Conservation (phyloP, 2,329 filamentous ascomycete species). For the Pseudogymnoascus sp. region DNA sequence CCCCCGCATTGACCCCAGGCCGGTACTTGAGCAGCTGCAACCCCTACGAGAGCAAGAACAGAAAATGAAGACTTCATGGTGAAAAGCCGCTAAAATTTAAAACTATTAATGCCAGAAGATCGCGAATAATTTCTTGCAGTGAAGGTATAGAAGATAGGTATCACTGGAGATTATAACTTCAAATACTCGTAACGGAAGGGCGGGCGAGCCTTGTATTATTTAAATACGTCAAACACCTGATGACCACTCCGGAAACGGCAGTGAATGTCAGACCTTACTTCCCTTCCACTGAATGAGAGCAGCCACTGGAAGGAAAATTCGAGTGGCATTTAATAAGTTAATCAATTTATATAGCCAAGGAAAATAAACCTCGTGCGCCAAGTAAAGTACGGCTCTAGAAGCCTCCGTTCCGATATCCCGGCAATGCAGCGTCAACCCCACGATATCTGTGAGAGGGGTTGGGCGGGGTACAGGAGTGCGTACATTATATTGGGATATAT, state of each 20-base stretch:
- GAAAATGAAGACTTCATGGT: background rate
- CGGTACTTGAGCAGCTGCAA: slow-evolving; percentile 11
- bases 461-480: background rate
- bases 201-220: background rate
- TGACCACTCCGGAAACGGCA: background rate
- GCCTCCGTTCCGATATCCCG: background rate
- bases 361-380: background rate
- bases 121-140: background rate
- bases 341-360: background rate
- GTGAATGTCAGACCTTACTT: background rate
- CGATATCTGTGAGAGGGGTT: background rate
- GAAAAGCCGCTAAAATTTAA: background rate
- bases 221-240: background rate
- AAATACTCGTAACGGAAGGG: background rate
- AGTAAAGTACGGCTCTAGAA: background rate
- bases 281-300: background rate
- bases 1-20: slow-evolving; percentile 31
- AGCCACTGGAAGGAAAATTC: background rate
- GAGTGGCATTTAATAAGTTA: background rate
- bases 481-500: background rate
- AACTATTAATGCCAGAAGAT: background rate
- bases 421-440: background rate
- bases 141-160: background rate
- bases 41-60: background rate
- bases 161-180: background rate